Evolutionary conservation across 805 yeast species (phyloP), one percentile per base, ranked within the genome.

Genomic region (Starmera dryadoides): DNA sequence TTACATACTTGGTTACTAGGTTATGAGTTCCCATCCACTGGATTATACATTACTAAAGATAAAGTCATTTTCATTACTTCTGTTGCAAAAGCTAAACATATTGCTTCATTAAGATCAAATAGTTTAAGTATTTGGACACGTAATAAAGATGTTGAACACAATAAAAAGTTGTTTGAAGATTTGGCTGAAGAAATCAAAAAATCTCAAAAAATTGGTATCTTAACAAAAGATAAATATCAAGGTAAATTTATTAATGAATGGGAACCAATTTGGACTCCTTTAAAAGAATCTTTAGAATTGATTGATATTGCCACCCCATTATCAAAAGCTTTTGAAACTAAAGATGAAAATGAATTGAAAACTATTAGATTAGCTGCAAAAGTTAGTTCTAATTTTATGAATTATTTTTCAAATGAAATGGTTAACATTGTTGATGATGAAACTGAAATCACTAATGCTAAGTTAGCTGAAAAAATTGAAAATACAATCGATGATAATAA

Each of bases 21-120:
- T 4, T 91, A 89, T 58, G 98, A 93, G 58, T 91, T 91, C 56
- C 94, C 95, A n/a, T 93, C 93, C 37, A 88, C 97, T 2, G 79
- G 79, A 23, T 62, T 91, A 38, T 77, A 72, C 37, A 63, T 89
- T 42, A 73, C 84, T 3, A 69, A 72, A 39, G 75, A 73, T 30
- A 77, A 76, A 47, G 66, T 78, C 30, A 60, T 77, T 4, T 66
- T 91, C 39, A 69, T 89, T 42, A 89, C 97, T 0, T 80, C 91
- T 23, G 81, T 79, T 36, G 86, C 86, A 6, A 91, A 91, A 62
- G 87, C 94, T 32, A 86, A 81, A 58, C 82, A 88, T 64, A 65
- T 91, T 48, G 73, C 71, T 33, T 73, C 76, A 6, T 68, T 87
- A 52, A 67, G 71, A 26, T 53, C 68, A 10, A 63, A 71, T 23